Percentiles rank a stretch among this genome's conserved stretches.
Conservation (phyloP, 805 yeast genomes). For the Nakazawaea laoshanensis region DNA sequence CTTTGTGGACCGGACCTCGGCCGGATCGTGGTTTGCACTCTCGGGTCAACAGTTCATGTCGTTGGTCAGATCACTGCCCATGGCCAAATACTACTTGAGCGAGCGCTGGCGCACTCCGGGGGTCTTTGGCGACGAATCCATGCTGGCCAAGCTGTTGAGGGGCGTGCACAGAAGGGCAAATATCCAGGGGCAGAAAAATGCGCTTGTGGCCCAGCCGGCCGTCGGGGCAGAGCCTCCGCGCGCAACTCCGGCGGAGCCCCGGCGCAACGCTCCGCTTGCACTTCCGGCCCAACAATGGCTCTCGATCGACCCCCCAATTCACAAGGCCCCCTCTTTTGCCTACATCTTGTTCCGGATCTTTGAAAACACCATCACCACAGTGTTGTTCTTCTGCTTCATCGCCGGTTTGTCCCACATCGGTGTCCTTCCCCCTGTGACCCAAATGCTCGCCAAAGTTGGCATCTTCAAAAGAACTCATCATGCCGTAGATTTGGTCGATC, state of each 20-base stretch:
- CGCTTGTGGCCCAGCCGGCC: slow-evolving; percentile 2
- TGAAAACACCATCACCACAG: slow-evolving; percentile 43
- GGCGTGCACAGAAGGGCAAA: slow-evolving; percentile 37
- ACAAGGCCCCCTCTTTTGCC: slow-evolving; percentile 6
- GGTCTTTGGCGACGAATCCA: slow-evolving; percentile 26
- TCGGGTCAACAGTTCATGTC: slow-evolving; percentile 74
- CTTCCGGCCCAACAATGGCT: slow-evolving; percentile 10
- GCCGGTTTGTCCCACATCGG: slow-evolving; percentile 29
- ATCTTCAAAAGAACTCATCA: slow-evolving; percentile 23
- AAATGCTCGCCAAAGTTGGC: slow-evolving; percentile 21
- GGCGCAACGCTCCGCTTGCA: slow-evolving; percentile 4
- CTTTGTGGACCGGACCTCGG: slow-evolving; percentile 54
- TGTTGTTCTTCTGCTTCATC: slow-evolving; percentile 26
- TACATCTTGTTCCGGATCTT: slow-evolving; percentile 23
- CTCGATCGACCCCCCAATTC: slow-evolving; percentile 14
- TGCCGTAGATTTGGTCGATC: slow-evolving; percentile 25
- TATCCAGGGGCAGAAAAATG: slow-evolving; percentile 2
- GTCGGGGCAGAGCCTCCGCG: not conserved
- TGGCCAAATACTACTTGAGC: slow-evolving; percentile 49
- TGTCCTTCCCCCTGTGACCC: slow-evolving; percentile 24
- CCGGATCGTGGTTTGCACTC: slow-evolving; percentile 80
- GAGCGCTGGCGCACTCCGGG: slow-evolving; percentile 34
- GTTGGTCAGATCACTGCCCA: slow-evolving; percentile 70
- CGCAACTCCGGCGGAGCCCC: not conserved
- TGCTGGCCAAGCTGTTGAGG: slow-evolving; percentile 31